Evolutionary conservation across 305 asterid genomes (phyloP), one percentile per base, ranked within the genome.

Genomic region (Coffea humblotiana): DNA sequence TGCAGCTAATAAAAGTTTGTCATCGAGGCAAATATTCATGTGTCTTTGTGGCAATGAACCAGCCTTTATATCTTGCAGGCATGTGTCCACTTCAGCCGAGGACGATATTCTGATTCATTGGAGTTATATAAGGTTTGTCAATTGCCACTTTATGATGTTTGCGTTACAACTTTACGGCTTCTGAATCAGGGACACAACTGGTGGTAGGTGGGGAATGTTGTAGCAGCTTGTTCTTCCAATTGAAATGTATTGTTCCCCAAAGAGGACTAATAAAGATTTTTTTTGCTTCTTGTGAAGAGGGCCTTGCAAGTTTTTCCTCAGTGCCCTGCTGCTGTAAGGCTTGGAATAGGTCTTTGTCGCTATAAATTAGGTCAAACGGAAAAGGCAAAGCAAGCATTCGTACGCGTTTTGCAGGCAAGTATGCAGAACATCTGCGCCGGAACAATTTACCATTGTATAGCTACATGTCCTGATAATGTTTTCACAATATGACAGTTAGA

Each of bases 361-460:
- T 93, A 94, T 87, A 92, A 92, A 82, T 86, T 93, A 89, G 97
- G 99, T 78, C 97, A 88, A 84, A 73, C 82, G 85, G 90, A 85
- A 77, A 96, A 96, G 92, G 98, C 98, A 82, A 96, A 89, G 82
- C 97, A 91, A 84, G 98, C 97, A 85, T 96, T 96, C 89, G 84
- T 81, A 78, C 99, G 99, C 83, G 97, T 90, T 82, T 84, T 96
- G 80, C 91, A 96, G 99, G 99, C 90, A 90, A 88, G 97, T 81
- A 71, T 65, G 54, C 29, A 60, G 47, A 23, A 43, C 32, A 51
- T 40, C 35, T 51, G 32, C 10, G 14, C 25, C 29, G 0, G 10
- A 13, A 32, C 6, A 19, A 61, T 64, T 72, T 78, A 43, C 73
- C 47, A 37, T 58, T 56, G 32, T 83, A n/a, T 76, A 60, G 54